Conservation (phyloP, 1,284 basidiomycete genomes). For the Marasmius fiardii region DNA sequence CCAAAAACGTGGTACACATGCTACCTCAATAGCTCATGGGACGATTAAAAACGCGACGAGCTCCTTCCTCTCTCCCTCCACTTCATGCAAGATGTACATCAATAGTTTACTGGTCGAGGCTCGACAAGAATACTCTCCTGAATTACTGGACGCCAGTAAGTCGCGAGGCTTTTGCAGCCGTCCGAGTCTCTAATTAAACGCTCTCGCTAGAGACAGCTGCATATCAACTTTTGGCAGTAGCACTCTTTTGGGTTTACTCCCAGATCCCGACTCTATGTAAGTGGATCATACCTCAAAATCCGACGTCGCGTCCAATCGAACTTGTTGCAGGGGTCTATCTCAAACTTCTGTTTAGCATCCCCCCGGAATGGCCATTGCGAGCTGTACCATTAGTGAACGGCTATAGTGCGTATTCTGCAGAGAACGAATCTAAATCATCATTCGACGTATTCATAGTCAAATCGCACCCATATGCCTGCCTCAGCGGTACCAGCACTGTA, state of each 20-base stretch:
- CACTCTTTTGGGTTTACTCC: not conserved
- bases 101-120: not conserved
- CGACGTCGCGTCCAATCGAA: not conserved
- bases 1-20: not conserved
- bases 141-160: not conserved
- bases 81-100: not conserved
- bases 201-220: not conserved
- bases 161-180: not conserved
- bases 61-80: not conserved
- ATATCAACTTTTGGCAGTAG: not conserved
- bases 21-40: not conserved
- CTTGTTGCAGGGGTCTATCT: not conserved
- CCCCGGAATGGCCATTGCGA: constrained; percentile 21
- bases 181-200: not conserved
- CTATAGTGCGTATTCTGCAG: constrained; percentile 21
- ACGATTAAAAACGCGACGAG: not conserved
- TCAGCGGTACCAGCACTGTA: constrained; percentile 30
- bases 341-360: constrained; percentile 9
- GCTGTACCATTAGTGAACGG: constrained; percentile 16
- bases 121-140: too few species aligned
- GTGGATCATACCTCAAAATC: not conserved
- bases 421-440: not conserved
- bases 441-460: constrained; percentile 1
- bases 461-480: constrained; percentile 13
- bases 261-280: not conserved